Base-by-base conservation (phyloP, 768 basidiomycete genomes). In the Naganishia randhawae region DNA sequence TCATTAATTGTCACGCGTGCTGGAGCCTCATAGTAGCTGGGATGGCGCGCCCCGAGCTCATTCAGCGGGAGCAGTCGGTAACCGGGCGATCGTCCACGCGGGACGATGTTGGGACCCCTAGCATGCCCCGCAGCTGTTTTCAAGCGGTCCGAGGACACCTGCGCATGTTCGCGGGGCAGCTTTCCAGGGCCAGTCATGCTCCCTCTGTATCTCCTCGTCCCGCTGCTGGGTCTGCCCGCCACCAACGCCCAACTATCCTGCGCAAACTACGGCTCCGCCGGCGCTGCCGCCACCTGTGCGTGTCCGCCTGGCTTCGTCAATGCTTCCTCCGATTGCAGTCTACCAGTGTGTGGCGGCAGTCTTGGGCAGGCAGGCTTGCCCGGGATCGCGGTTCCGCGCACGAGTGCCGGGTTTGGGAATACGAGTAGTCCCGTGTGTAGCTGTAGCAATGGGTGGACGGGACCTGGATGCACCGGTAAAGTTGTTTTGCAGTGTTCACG, bases 331-430 rank as follows among this genome's bases (percentile, higher is more conserved):
- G 55, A 66, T 25, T 92, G 91, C 74, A 83, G 85, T 0, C 83
- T 85, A 66, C 85, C 89, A 0, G 86, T 84, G 1, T 96, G 93
- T 69, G 89, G 89, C 13, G 91, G 91, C 1, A 88, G 86, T 62
- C 85, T 95, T 50, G 91, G 73, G 48, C 39, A 55, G 89, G 75
- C 65, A 77, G 85, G 2, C 75, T 82, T 57, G 84, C 87, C n/a
- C 78, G 86, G 45, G 77, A 88, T 54, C 80, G 85, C 14, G 75
- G 84, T 33, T 76, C 82, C 42, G 76, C 81, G 0, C 78, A 81
- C 9, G 82, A 82, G 2, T 72, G 76, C 71, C 54, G 77, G 73
- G 33, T 85, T 85, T 52, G 83, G 86, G 16, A 92, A 94, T 75
- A 73, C 91, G 68, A 88, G 87, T 0, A 77, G 85, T 17, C 82